phyloP scores from a whole-genome alignment of 768 basidiomycete genomes.

The Boletus rubescentipes region DNA sequence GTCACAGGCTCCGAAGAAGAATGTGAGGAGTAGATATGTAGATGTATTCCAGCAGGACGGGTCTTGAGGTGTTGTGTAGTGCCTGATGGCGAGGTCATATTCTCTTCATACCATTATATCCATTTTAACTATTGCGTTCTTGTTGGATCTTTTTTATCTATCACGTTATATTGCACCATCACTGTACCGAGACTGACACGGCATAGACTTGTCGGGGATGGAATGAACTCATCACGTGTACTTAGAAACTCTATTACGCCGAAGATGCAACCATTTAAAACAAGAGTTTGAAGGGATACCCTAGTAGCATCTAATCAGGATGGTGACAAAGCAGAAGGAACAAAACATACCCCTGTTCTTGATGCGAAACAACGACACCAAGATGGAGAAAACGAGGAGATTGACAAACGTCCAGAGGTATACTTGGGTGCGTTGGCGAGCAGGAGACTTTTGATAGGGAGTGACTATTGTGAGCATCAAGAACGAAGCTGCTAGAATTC shows the following conservation, averaged over 20 bases:
- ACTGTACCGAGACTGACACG: not conserved
- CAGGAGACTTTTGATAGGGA: conserved; percentile 70
- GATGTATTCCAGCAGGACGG: conserved; percentile 77
- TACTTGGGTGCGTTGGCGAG: conserved; percentile 79
- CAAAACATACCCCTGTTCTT: conserved; percentile 78
- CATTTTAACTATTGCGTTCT: conserved; percentile 12
- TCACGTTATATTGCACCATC: conserved; percentile 12
- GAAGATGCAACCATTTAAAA: conserved; percentile 40
- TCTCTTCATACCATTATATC: conserved; percentile 21
- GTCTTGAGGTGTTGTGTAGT: conserved; percentile 17
- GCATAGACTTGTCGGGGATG: not conserved
- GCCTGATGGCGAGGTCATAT: not conserved
- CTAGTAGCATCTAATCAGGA: conserved; percentile 34
- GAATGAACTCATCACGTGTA: not conserved
- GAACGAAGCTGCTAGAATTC: conserved; percentile 74
- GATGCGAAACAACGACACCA: conserved; percentile 83
- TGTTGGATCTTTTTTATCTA: conserved; percentile 26
- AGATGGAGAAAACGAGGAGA: conserved; percentile 81
- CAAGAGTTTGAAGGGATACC: conserved; percentile 80
- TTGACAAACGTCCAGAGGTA: conserved; percentile 87
- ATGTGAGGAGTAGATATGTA: conserved; percentile 81
- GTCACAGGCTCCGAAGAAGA: conserved; percentile 65
- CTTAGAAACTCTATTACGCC: not conserved
- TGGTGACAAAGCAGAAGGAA: not conserved
- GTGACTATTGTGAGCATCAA: conserved; percentile 78